Evolutionary conservation across 73 alveolate genomes (phyloP).

Genomic region (Paraurostyla sp.): DNA sequence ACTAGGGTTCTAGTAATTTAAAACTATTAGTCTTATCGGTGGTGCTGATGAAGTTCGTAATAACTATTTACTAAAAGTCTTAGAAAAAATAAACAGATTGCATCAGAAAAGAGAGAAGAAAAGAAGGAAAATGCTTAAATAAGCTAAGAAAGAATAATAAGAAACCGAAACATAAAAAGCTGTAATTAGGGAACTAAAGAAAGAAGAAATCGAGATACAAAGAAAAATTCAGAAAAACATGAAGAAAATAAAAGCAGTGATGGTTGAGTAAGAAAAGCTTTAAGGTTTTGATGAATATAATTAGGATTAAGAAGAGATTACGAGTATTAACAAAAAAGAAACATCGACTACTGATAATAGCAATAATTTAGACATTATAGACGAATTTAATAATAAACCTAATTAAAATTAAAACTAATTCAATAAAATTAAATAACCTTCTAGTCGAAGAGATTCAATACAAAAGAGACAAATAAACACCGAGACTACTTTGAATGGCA

Average conservation of each 20-base stretch:
- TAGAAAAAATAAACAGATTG: slow-evolving; percentile 11
- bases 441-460: neutral
- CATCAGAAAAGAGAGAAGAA: neutral
- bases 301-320: neutral
- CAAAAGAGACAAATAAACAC: neutral
- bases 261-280: neutral
- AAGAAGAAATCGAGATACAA: neutral
- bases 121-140: neutral
- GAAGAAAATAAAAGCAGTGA: neutral
- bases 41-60: slow-evolving; percentile 18
- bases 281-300: neutral
- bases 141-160: slow-evolving; percentile 1
- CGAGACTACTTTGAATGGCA: too few species aligned
- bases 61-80: neutral
- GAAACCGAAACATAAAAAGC: neutral
- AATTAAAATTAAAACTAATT: too few species aligned
- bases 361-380: neutral
- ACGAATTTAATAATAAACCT: too few species aligned
- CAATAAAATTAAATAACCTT: too few species aligned
- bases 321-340: neutral
- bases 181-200: neutral
- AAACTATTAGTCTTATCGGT: neutral
- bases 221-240: neutral
- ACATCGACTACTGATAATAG: neutral
- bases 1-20: neutral